phyloP scores from a whole-genome alignment of 1,284 basidiomycete genomes.

The Pterulicium gracile region DNA sequence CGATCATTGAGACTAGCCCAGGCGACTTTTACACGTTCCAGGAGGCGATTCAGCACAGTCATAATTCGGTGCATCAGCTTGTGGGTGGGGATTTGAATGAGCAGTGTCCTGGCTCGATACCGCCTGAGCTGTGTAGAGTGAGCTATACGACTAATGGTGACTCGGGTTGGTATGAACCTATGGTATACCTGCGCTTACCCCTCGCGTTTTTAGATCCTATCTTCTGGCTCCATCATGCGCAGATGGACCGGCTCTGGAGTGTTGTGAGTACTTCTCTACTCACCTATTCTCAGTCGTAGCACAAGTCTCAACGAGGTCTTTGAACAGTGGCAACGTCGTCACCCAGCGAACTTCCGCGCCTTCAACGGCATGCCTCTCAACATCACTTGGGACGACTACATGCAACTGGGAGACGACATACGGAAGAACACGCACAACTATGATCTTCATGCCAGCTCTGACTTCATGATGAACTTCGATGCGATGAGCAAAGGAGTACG shows the following conservation, averaged over 20 bases:
- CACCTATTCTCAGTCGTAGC: background rate
- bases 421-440: background rate
- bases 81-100: background rate
- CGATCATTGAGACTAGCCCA: background rate
- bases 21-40: background rate
- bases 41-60: background rate
- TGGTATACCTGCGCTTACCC: background rate
- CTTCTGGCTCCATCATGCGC: background rate
- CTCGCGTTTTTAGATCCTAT: background rate
- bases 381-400: background rate
- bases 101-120: background rate
- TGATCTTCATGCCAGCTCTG: background rate
- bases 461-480: background rate
- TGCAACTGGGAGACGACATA: background rate
- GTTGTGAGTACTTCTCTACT: background rate
- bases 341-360: background rate
- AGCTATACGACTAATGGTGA: background rate
- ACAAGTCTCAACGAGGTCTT: background rate
- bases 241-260: background rate
- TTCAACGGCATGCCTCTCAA: background rate
- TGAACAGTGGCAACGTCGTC: background rate
- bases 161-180: background rate
- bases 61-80: background rate
- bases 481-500: background rate
- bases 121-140: background rate